Evolutionary conservation across 495 filamentous ascomycete genomes (phyloP), one percentile per base, ranked within the genome.

Genomic region (Penicillium dipodomyicola): DNA sequence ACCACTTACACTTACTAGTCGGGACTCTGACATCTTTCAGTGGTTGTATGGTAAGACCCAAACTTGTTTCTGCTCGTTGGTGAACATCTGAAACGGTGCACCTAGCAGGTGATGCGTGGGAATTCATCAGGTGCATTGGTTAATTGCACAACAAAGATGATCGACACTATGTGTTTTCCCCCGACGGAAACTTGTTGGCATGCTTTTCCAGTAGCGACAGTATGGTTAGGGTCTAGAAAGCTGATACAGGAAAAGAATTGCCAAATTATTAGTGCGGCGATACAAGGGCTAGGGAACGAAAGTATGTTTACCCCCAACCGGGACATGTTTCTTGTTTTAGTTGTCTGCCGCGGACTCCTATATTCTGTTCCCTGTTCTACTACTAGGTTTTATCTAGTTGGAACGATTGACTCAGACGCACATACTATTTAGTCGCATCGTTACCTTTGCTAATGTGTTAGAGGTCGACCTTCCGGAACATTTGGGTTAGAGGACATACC

Each of bases 401-500:
- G 4, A 6, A 15, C 14, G 4, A 35, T 15, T 15, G 12, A 14
- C 1, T 45, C n/a, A 47, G 5, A 47, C 23, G 29, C 44, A 47
- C 25, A 47, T 30, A n/a, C 44, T 47, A 17, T 47, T 29, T 15
- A 47, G 23, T 27, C 25, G 25, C 44, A 47, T 47, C 19, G n/a
- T 47, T 0, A 47, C 22, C 44, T 47, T 27, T 27, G 3, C 6
- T 46, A 27, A 12, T 25, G 3, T 14, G 42, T 45, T 27, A 23
- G 42, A 14, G 20, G 15, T 45, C 12, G 22, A 45, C 14, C 4
- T 35, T 35, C 12, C 33, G 1, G 25, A 5, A 14, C 10, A 25
- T 14, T 45, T 14, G 9, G 22, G 11, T 12, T n/a, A 10, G 6
- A 25, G 11, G 10, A n/a, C 59, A 41, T 55, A 74, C 67, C 64